phyloP scores from a whole-genome alignment of 352 stramenopile genomes.

The Phytophthora lateralis region DNA sequence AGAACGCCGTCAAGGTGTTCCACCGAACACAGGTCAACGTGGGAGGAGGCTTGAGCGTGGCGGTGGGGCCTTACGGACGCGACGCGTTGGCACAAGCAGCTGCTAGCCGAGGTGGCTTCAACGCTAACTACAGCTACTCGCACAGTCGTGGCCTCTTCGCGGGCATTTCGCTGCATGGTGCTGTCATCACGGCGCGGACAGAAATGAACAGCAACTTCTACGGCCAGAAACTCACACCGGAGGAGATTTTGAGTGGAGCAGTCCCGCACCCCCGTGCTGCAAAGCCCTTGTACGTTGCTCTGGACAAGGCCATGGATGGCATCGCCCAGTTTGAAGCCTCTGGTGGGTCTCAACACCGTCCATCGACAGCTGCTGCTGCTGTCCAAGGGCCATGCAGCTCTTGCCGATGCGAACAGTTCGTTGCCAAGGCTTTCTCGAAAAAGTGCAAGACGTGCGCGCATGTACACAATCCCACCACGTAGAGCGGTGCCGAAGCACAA shows the following conservation, averaged over 20 bases:
- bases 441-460: slow-evolving; percentile 81
- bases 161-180: slow-evolving; percentile 93
- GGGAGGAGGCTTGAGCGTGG: slow-evolving; percentile 91
- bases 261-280: slow-evolving; percentile 65
- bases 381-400: slow-evolving; percentile 46
- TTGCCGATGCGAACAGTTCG: slow-evolving; percentile 62
- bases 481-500: slow-evolving; percentile 3
- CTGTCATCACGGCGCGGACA: slow-evolving; percentile 88
- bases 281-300: slow-evolving; percentile 80
- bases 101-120: slow-evolving; percentile 70
- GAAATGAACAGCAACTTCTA: slow-evolving; percentile 97
- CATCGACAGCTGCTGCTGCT: slow-evolving; percentile 16
- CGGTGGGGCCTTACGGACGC: slow-evolving; percentile 90
- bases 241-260: slow-evolving; percentile 72
- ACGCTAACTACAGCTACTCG: slow-evolving; percentile 95
- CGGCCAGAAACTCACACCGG: slow-evolving; percentile 78
- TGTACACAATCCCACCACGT: slow-evolving; percentile 42
- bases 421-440: slow-evolving; percentile 72
- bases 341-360: slow-evolving; percentile 13
- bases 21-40: slow-evolving; percentile 90
- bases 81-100: slow-evolving; percentile 83
- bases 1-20: slow-evolving; percentile 92
- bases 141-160: slow-evolving; percentile 93
- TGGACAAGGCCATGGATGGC: slow-evolving; percentile 69
- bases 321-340: slow-evolving; percentile 66